Base-by-base conservation (phyloP, 768 basidiomycete genomes). In the Holtermannia corniformis region DNA sequence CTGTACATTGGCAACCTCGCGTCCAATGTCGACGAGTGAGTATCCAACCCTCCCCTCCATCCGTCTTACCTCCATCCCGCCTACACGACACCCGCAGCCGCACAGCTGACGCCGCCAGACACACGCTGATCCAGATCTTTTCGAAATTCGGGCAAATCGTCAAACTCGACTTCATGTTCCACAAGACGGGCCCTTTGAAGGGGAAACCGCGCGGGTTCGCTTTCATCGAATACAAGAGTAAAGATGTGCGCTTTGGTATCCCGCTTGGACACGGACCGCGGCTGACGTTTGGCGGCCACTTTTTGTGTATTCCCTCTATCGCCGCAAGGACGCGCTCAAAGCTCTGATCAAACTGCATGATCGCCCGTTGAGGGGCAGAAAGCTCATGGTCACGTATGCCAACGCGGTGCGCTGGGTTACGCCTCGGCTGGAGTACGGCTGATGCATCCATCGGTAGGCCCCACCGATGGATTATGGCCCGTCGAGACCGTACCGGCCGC, bases 131-230 rank as follows among this genome's bases (percentile, higher is more conserved):
- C 20, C 87, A 92, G 72, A 73, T 92, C 28, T 95, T 95, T 73
- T 80, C 85, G 26, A 91, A 86, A 73, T 91, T 83, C 70, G 95
- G 95, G 50, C 90, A 88, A 73, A 80, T 97, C 55, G 80, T 88
- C 20, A 88, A 90, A 60, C 79, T 96, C 48, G 95, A 99, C 72
- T 96, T 83, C 71, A 78, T 96, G 57, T 96, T 96, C 67, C 92
- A 99, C 78, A 96, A 93, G 73, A 76, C 85, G 0, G 95, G 93
- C 0, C 78, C 82, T 12, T 73, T 83, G 64, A 91, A 84, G 68
- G 95, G 95, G 16, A 95, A 87, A 70, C 92, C 95, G 0, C 78
- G 92, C 12, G 93, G 95, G 4, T 97, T 93, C 72, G 92, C 91
- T 0, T 99, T 97, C 61, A 74, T 99, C 27, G 88, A 96, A 74